Base-by-base conservation (phyloP, 176 grass and related monocot genomes). In the Hordeum marinum region DNA sequence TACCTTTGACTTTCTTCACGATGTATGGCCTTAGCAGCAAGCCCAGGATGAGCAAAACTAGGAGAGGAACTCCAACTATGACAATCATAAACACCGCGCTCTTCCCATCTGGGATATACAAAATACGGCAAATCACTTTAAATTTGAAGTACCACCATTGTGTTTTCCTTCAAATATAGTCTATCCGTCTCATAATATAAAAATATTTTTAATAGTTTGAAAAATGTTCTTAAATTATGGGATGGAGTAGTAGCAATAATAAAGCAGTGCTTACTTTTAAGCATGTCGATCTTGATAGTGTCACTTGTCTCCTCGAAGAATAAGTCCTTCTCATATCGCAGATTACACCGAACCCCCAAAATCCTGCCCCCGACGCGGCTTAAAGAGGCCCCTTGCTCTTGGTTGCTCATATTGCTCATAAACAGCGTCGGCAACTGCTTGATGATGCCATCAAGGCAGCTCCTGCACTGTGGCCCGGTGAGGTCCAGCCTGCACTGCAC, bases 401-500 rank as follows among this genome's bases (percentile, higher is more conserved):
- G 48, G 48, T 11, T 52, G 48, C 48, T 52, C 4, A 52, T 52
- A 55, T 55, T 55, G 52, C 5, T 55, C 31, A 32, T 32, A 36
- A 60, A 63, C 60, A 26, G 60, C 60, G 12, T 27, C 52, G 52
- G 23, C 79, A 77, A 64, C 41, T 41, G 2, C 11, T 24, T 7
- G 40, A 65, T 54, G 40, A 86, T 60, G 6, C 23, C 68, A 35
- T 20, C 45, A 15, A 89, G 87, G 82, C 87, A 89, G 59, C 59
- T 58, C 83, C 34, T 77, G 61, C 82, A 81, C 35, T 76, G 43
- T 17, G 27, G 18, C 0, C 3, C 61, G 1, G n/a, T 6, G 45
- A 82, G 62, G 70, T 85, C 83, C 54, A 15, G 50, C 69, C 8
- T 70, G 83, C 88, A 89, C 83, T 89, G 83, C 61, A 77, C 62